These are phyloP conservation scores for Hypoxylon sp. DNA, from an alignment of 2,329 filamentous ascomycete genomes.

Conservation along the genomic window DNA sequence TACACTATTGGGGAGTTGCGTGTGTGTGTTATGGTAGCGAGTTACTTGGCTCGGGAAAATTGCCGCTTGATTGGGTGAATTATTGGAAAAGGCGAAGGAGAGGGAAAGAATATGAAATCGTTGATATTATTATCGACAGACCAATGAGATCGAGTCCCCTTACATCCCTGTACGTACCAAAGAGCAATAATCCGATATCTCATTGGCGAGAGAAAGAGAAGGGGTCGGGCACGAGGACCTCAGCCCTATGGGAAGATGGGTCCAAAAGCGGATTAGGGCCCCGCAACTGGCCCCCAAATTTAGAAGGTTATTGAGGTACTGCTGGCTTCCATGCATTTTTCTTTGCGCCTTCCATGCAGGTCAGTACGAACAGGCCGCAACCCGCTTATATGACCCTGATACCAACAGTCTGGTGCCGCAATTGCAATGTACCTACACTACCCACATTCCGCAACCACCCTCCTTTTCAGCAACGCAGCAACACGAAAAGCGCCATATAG, in stretches of 20 bases:
- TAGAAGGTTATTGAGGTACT: slow-evolving; percentile 9
- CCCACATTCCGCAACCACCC: background rate
- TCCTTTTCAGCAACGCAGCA: slow-evolving; percentile 13
- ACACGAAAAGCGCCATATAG: slow-evolving; percentile 15
- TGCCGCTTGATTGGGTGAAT: slow-evolving; percentile 11
- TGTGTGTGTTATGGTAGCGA: background rate
- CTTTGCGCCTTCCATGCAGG: slow-evolving; percentile 25
- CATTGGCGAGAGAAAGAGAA: too few relatives aligned
- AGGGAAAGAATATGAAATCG: slow-evolving; percentile 7
- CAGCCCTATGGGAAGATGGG: slow-evolving; percentile 29
- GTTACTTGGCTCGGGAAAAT: slow-evolving; percentile 2
- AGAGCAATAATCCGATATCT: too few relatives aligned
- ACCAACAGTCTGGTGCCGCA: slow-evolving; percentile 27
- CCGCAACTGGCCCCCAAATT: slow-evolving; percentile 26
- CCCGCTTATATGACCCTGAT: slow-evolving; percentile 13
- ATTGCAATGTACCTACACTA: background rate
- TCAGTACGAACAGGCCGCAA: background rate
- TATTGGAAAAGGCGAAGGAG: slow-evolving; percentile 4
- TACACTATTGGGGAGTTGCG: background rate
- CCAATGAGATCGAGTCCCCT: slow-evolving; percentile 15
- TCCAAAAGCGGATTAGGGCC: slow-evolving; percentile 22
- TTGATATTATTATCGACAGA: slow-evolving; percentile 10
- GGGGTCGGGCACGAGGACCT: slow-evolving; percentile 17
- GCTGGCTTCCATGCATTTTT: slow-evolving; percentile 23
- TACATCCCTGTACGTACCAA: slow-evolving; percentile 16